These are phyloP conservation scores for Ephemerocybe angulata DNA, from an alignment of 768 basidiomycete genomes.

Conservation along the genomic window DNA sequence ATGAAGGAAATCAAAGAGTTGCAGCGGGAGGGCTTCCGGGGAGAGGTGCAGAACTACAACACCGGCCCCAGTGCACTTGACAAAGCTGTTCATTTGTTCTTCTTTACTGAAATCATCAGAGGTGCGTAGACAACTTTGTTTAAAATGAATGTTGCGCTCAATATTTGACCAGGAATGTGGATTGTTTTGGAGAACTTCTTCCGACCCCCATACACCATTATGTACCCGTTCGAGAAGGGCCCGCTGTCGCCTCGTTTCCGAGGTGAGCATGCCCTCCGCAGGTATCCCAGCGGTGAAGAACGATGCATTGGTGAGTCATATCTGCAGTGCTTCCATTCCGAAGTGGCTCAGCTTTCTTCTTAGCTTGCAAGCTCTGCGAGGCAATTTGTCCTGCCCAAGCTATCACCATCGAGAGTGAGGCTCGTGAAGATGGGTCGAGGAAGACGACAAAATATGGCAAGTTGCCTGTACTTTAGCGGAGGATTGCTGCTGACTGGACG, in stretches of 20 bases:
- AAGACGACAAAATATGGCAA: conserved; percentile 96
- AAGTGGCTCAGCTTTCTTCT: conserved; percentile 6
- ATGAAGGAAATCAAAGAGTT: conserved; percentile 4
- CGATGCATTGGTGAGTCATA: conserved; percentile 86
- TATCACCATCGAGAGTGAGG: conserved; percentile 98
- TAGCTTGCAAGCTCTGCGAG: conserved; percentile 98
- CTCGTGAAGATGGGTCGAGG: conserved; percentile 90
- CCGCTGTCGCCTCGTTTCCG: conserved; percentile 97
- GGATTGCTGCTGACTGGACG: conserved; percentile 5
- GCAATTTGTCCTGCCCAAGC: conserved; percentile 99
- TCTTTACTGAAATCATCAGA: conserved; percentile 97
- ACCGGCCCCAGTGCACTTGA: conserved; percentile 87
- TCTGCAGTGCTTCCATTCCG: background rate
- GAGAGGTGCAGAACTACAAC: conserved; percentile 45
- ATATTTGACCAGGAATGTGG: conserved; percentile 86
- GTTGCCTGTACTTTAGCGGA: conserved; percentile 18
- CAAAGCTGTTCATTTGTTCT: conserved; percentile 95
- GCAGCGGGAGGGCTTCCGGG: conserved; percentile 11
- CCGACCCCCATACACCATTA: conserved; percentile 96
- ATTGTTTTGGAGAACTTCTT: conserved; percentile 90
- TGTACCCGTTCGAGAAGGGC: conserved; percentile 98
- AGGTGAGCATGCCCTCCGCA: conserved; percentile 93
- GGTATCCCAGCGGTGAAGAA: conserved; percentile 98
- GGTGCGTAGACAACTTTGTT: no score
- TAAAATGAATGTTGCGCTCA: no score